Percentiles rank a stretch among this genome's conserved stretches.
These are phyloP conservation scores for Elongisporangium prolatum DNA, from an alignment of 352 stramenopile genomes.

Conservation along the genomic window DNA sequence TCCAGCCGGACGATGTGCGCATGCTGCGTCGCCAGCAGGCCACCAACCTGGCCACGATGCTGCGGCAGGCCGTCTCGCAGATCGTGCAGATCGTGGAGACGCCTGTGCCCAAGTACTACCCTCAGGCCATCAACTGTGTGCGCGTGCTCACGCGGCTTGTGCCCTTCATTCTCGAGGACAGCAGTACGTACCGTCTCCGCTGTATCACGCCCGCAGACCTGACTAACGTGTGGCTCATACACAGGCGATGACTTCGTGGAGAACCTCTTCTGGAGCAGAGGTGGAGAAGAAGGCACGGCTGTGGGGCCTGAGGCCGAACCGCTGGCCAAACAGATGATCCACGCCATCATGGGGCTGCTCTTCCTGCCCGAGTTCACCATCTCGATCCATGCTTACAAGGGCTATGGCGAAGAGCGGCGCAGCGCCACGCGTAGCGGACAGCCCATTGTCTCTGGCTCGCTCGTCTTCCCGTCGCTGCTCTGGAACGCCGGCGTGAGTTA, in stretches of 20 bases:
- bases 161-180: conserved; percentile 83
- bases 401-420: conserved; percentile 67
- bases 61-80: conserved; percentile 74
- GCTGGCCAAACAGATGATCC: conserved; percentile 71
- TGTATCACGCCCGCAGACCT: too few species aligned
- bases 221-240: background rate
- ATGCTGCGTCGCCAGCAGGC: conserved; percentile 85
- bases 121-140: conserved; percentile 82
- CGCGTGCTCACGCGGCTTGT: conserved; percentile 78
- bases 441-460: conserved; percentile 19
- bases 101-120: conserved; percentile 85
- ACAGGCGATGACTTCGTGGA: conserved; percentile 76
- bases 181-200: conserved; percentile 21
- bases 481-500: conserved; percentile 82
- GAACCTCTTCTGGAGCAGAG: conserved; percentile 71
- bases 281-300: conserved; percentile 25
- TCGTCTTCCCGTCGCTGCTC: conserved; percentile 75
- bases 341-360: conserved; percentile 82
- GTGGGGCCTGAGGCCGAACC: conserved; percentile 18
- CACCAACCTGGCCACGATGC: conserved; percentile 78
- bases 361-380: conserved; percentile 86
- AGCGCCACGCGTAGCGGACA: conserved; percentile 52
- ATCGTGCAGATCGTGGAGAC: conserved; percentile 86
- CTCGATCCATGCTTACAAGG: conserved; percentile 81
- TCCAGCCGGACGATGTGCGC: conserved; percentile 85